Evolutionary conservation across 1,284 basidiomycete species (phyloP), one percentile per base, ranked within the genome.

Genomic region (Moesziomyces antarcticus): DNA sequence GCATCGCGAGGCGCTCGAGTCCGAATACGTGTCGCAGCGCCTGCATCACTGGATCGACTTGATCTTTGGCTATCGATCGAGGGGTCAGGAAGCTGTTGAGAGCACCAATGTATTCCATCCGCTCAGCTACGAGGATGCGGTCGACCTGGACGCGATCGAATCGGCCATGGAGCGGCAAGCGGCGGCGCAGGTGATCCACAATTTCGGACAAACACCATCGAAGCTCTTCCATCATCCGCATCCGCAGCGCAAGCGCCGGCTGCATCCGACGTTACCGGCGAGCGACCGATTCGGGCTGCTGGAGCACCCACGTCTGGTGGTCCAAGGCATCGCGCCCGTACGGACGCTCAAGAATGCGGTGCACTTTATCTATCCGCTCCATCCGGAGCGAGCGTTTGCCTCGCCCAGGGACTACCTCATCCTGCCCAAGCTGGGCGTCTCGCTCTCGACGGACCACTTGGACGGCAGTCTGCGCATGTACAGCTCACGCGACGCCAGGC

Each of bases 141-240:
- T 81, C n/a, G 75, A 81, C 45, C 57, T 83, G 2, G 78, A 94
- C 3, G 90, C 92, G 0, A 92, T 97, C 35, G 89, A 89, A 24
- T 92, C 96, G 78, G 90, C 93, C 48, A 86, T 92, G 22, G 93
- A 98, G 85, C 89, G 92, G 42, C 93, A 94, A 77, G 94, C 94
- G 0, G 93, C 93, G 2, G 92, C 95, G 9, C 93, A 94, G 5
- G 96, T 95, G 72, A 97, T 98, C 48, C 94, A 97, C 85, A 97
- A 96, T 74, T 96, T 93, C 46, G 62, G 68, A 8, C 62, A 78
- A 40, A 69, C 78, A 27, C 67, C 61, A 9, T 51, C 59, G 21
- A 58, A 93, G 81, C 88, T 97, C n/a, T 98, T 97, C 85, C 87
- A 86, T n/a, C 81, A 86, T 1, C 89, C 93, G 4, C 95, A 97